A percentile compares a stretch with the other conserved stretches of the same genome.
phyloP scores from a whole-genome alignment of 2,329 filamentous ascomycete genomes.

The Chrysoporthe puriensis region DNA sequence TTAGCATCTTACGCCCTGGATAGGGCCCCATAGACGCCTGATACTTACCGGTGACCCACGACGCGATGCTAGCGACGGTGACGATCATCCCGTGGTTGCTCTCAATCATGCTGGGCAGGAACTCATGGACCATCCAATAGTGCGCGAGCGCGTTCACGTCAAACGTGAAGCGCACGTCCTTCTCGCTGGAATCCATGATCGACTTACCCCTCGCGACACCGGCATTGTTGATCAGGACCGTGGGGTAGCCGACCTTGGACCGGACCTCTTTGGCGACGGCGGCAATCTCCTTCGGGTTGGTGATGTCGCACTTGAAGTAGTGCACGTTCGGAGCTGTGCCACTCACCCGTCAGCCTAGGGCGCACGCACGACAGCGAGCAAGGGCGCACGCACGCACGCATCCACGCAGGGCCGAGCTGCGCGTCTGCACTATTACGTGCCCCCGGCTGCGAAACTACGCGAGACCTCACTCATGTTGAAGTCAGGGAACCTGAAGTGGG shows the following conservation, averaged over 20 bases:
- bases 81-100: conserved; percentile 74
- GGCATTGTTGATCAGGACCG: conserved; percentile 74
- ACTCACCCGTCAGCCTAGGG: conserved; percentile 23
- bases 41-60: conserved; percentile 52
- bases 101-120: conserved; percentile 67
- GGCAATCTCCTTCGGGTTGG: conserved; percentile 57
- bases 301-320: conserved; percentile 73
- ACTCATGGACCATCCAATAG: conserved; percentile 68
- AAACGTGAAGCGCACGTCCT: conserved; percentile 68
- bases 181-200: conserved; percentile 61
- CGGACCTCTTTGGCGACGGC: conserved; percentile 57
- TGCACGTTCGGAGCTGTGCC: conserved; percentile 55
- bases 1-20: neutral
- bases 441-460: too few relatives aligned
- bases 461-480: neutral
- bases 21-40: neutral
- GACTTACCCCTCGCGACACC: conserved; percentile 65
- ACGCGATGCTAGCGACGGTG: conserved; percentile 68
- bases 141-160: conserved; percentile 72
- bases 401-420: too few relatives aligned
- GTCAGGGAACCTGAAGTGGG: neutral
- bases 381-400: neutral
- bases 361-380: conserved; percentile 26
- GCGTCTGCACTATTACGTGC: neutral
- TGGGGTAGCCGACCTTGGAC: conserved; percentile 63